Conservation (phyloP, 1,284 basidiomycete genomes). For the Rhodotorula mucilaginosa region DNA sequence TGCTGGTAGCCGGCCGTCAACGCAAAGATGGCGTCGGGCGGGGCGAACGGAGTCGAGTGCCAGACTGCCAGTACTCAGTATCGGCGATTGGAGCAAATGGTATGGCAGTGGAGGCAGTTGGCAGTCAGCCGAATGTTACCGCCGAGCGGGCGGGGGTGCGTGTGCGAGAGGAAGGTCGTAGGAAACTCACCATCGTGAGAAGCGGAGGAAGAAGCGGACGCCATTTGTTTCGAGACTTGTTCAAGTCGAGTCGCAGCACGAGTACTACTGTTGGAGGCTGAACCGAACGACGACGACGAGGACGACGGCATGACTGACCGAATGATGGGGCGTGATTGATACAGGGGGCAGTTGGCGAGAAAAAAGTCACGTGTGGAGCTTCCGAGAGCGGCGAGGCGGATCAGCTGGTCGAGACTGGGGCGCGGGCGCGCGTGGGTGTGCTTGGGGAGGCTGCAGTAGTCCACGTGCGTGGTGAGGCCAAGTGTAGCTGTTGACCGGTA, state of each 20-base stretch:
- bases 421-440: background rate
- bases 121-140: background rate
- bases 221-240: constrained; percentile 13
- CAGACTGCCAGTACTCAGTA: constrained; percentile 14
- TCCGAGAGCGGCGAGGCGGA: background rate
- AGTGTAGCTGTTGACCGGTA: no score
- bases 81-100: background rate
- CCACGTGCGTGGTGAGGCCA: no score
- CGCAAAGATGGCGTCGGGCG: constrained; percentile 77
- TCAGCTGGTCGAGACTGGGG: background rate
- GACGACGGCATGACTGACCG: background rate
- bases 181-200: constrained; percentile 10
- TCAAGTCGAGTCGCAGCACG: constrained; percentile 1
- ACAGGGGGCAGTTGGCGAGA: background rate
- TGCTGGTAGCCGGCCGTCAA: constrained; percentile 83
- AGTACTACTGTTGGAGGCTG: background rate
- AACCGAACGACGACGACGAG: background rate
- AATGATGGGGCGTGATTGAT: background rate
- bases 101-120: background rate
- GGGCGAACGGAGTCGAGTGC: constrained; percentile 60
- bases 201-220: background rate
- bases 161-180: background rate
- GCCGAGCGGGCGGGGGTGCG: no score
- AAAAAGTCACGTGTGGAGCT: background rate
- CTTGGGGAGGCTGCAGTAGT: no score